These are phyloP conservation scores for Camelina neglecta DNA, from an alignment of 345 rosid genomes.

Conservation along the genomic window DNA sequence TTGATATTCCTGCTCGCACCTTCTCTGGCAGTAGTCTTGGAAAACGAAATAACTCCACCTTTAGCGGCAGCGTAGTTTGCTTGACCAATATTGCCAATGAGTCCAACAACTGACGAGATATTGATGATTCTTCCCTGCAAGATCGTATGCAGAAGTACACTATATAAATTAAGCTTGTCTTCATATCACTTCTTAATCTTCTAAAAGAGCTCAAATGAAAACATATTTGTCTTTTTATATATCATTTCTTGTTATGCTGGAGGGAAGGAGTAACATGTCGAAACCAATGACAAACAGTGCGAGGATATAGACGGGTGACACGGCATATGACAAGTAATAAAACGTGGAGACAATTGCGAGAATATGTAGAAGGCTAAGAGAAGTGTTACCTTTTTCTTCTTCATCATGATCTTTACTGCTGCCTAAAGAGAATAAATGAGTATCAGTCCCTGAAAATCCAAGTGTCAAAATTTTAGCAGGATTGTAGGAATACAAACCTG, in stretches of 20 bases:
- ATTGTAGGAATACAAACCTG: slow-evolving; percentile 61
- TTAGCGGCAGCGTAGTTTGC: slow-evolving; percentile 99
- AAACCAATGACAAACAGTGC: not conserved
- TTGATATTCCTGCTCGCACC: slow-evolving; percentile 89
- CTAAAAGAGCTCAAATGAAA: slow-evolving; percentile 10
- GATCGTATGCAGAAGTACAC: slow-evolving; percentile 3
- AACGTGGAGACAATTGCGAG: not conserved
- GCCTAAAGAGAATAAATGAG: slow-evolving; percentile 67
- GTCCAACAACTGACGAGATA: slow-evolving; percentile 92
- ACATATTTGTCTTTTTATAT: not conserved
- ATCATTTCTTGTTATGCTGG: not conserved
- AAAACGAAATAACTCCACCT: slow-evolving; percentile 94
- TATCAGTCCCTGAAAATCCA: slow-evolving; percentile 33
- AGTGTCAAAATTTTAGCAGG: slow-evolving; percentile 24
- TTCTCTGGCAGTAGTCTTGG: slow-evolving; percentile 89
- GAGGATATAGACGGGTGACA: not conserved
- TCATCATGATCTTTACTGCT: slow-evolving; percentile 94
- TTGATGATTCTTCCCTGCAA: slow-evolving; percentile 88
- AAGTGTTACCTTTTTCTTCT: slow-evolving; percentile 72
- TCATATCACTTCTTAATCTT: slow-evolving; percentile 10
- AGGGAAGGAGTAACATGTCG: not conserved
- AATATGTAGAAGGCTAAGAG: slow-evolving; percentile 1
- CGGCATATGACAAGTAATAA: not conserved
- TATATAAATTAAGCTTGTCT: not conserved
- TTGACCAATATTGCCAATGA: slow-evolving; percentile 93